phyloP scores from a whole-genome alignment of 176 grass and related monocot species.

The Puccinellia tenuiflora region DNA sequence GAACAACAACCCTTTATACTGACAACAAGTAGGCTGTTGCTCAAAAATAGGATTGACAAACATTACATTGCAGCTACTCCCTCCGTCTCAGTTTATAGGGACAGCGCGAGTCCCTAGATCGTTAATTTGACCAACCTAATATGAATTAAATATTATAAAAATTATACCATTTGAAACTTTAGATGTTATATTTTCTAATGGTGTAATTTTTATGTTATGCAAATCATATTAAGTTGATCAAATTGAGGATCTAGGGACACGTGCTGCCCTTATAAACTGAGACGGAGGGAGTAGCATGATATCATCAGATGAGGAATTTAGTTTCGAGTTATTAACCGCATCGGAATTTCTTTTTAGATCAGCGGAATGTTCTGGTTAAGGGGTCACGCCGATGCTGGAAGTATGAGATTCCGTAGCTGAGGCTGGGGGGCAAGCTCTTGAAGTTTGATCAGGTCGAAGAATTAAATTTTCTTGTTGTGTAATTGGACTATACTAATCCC shows the following conservation, averaged over 20 bases:
- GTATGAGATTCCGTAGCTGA: background rate
- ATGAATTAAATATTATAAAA: too few relatives aligned
- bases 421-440: background rate
- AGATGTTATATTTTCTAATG: too few relatives aligned
- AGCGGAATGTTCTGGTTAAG: background rate
- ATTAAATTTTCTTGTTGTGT: background rate
- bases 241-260: too few relatives aligned
- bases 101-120: too few relatives aligned
- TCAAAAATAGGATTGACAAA: background rate
- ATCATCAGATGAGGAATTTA: background rate
- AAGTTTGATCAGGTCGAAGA: background rate
- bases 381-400: background rate
- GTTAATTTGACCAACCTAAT: too few relatives aligned
- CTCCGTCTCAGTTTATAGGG: too few relatives aligned
- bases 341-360: background rate
- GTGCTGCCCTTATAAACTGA: too few relatives aligned
- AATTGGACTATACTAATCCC: background rate
- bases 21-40: background rate
- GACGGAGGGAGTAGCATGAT: background rate
- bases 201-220: too few relatives aligned
- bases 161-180: too few relatives aligned
- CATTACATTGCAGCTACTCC: too few relatives aligned
- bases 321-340: background rate
- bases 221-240: too few relatives aligned
- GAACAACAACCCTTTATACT: background rate